Evolutionary conservation across 768 basidiomycete genomes (phyloP), one percentile per base, ranked within the genome.

Genomic region (Lentinula guzmanii): DNA sequence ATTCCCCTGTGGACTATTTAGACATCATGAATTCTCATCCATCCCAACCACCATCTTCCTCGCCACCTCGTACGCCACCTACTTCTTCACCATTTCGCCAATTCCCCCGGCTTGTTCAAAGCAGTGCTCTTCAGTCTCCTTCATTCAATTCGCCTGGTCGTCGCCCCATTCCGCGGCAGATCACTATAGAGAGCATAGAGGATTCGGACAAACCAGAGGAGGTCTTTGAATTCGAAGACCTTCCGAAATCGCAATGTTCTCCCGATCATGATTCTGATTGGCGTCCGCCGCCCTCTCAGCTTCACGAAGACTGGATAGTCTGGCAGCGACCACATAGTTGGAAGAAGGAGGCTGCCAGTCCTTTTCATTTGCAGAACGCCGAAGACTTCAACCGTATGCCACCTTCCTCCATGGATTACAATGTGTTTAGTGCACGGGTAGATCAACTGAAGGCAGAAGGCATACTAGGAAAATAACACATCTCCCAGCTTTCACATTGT

Each of bases 351-450:
- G 8, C 18, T 9, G 10, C 53, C n/a, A 41, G 16, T 33, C 53
- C 35, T n/a, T n/a, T 54, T 18, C 53, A 37, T 54, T 9, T 54
- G 53, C 53, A 35, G 34, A 39, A 39, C n/a, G 4, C 53, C 7
- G 53, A 21, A 54, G 37, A 41, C 5, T 18, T n/a, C 2, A 33
- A 18, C 7, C 53, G 15, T 41, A 11, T 41, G 9, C 53, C 53
- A 11, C 53, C 53, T 39, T 54, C 53, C 4, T 54, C 53, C 5
- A 54, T 54, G 53, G 53, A 54, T 13, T 54, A 37, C 37, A 39
- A 54, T 21, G 53, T 54, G 39, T 54, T 54, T 16, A 54, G 53
- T 54, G 53, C 53, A 10, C 53, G 53, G 13, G 53, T 54, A 33
- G 18, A 54, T n/a, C 53, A 54, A 18, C 9, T 54, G 37, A 54